phyloP scores from a whole-genome alignment of 352 stramenopile species.

The Globisporangium cystogenes region DNA sequence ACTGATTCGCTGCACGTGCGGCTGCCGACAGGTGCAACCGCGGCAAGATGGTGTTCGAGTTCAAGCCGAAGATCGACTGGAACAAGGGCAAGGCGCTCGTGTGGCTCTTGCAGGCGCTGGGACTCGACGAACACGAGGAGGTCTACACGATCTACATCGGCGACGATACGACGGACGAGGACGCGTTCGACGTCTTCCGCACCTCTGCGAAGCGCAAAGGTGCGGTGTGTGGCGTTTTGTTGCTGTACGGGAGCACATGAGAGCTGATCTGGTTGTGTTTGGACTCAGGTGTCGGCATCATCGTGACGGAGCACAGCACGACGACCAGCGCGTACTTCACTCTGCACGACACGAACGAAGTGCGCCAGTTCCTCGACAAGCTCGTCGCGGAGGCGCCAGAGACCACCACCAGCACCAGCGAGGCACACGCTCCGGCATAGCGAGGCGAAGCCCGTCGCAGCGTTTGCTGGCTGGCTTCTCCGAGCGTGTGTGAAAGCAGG shows the following conservation, averaged over 20 bases:
- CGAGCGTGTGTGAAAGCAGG: neutral
- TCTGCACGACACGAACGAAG: slow-evolving; percentile 68
- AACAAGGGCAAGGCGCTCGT: slow-evolving; percentile 89
- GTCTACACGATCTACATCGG: slow-evolving; percentile 92
- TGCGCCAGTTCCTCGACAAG: slow-evolving; percentile 68
- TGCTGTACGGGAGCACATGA: no score
- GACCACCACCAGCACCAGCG: slow-evolving; percentile 4
- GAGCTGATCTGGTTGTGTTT: neutral
- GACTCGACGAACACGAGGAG: slow-evolving; percentile 60
- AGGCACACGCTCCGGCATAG: slow-evolving; percentile 5
- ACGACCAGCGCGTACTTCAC: slow-evolving; percentile 68
- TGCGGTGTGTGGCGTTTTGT: slow-evolving; percentile 2
- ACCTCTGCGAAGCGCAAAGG: slow-evolving; percentile 41
- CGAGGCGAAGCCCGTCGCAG: no score
- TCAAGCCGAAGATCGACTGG: slow-evolving; percentile 90
- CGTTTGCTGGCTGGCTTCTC: neutral
- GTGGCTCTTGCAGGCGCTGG: slow-evolving; percentile 77
- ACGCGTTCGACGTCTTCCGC: slow-evolving; percentile 75
- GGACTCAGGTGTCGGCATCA: slow-evolving; percentile 58
- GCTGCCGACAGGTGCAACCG: slow-evolving; percentile 48
- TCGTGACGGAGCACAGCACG: slow-evolving; percentile 73
- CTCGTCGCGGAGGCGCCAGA: slow-evolving; percentile 33
- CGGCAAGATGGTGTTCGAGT: slow-evolving; percentile 90
- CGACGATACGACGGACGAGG: slow-evolving; percentile 89
- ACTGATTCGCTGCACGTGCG: no score